A percentile compares a stretch with the other conserved stretches of the same genome.
phyloP scores from a whole-genome alignment of 129 eudicot species.

The Smallanthus sonchifolius region DNA sequence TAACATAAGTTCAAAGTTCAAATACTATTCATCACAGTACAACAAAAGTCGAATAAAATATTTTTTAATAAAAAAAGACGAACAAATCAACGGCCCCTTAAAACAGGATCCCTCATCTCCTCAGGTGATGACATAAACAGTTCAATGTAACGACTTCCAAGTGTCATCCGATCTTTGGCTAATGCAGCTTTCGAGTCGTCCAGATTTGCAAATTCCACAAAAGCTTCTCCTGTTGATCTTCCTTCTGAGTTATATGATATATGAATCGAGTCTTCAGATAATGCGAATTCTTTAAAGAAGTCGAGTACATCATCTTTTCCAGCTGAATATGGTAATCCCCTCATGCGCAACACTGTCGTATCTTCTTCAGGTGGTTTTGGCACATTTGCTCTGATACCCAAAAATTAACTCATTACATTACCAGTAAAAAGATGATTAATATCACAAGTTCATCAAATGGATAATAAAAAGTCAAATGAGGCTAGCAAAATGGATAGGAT shows the following conservation, averaged over 20 bases:
- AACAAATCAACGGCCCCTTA: conserved; percentile 48
- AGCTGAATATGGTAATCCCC: conserved; percentile 95
- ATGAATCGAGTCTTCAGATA: conserved; percentile 75
- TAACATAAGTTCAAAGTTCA: not conserved
- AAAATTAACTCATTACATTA: not conserved
- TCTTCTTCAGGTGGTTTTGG: conserved; percentile 56
- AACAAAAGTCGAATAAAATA: conserved; percentile 3
- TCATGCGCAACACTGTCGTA: conserved; percentile 72
- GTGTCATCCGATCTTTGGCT: conserved; percentile 90
- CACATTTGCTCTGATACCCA: conserved; percentile 24
- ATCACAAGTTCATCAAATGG: not conserved
- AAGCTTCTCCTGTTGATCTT: conserved; percentile 93
- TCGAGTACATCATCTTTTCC: conserved; percentile 82
- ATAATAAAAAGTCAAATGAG: not conserved
- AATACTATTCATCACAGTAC: conserved; percentile 14
- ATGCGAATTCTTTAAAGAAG: conserved; percentile 63
- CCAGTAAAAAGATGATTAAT: not conserved
- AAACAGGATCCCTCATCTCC: conserved; percentile 65
- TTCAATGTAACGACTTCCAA: conserved; percentile 93
- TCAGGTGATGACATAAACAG: conserved; percentile 69
- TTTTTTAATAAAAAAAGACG: not conserved
- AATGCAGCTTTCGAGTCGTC: conserved; percentile 83
- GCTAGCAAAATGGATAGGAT: not conserved
- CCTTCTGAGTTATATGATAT: conserved; percentile 53
- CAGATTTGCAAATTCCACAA: conserved; percentile 68